Evolutionary conservation across 352 stramenopile species (phyloP).

Genomic region (Globisporangium apiculatum): DNA sequence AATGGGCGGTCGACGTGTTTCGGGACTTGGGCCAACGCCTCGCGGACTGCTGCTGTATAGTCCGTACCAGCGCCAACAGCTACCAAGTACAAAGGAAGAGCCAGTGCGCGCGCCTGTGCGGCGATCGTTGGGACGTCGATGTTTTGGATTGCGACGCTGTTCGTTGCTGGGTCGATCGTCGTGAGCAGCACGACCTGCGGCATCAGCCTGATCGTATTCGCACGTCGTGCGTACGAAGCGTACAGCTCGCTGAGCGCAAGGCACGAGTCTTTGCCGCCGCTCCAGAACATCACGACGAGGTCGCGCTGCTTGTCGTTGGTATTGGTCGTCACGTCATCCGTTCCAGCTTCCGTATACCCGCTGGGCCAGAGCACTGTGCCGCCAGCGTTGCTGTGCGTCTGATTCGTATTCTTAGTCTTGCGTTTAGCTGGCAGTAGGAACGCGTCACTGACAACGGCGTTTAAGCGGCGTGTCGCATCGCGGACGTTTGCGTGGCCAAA

Average conservation of each 20-base stretch:
- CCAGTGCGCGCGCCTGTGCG: constrained; percentile 61
- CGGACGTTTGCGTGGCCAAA: constrained; percentile 82
- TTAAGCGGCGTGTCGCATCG: constrained; percentile 28
- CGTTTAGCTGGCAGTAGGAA: constrained; percentile 24
- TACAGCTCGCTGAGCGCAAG: constrained; percentile 53
- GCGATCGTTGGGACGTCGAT: constrained; percentile 64
- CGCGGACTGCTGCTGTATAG: constrained; percentile 24
- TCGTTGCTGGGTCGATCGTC: constrained; percentile 71
- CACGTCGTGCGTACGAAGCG: constrained; percentile 15
- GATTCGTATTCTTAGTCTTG: background rate
- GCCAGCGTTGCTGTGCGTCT: constrained; percentile 12
- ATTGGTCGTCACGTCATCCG: background rate
- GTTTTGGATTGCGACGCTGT: constrained; percentile 81
- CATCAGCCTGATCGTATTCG: constrained; percentile 24
- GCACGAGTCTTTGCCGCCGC: constrained; percentile 88
- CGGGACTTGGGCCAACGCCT: constrained; percentile 24
- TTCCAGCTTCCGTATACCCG: constrained; percentile 4
- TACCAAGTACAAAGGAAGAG: constrained; percentile 74
- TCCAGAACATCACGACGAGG: constrained; percentile 84
- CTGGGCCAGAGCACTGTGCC: constrained; percentile 27
- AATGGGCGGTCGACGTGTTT: constrained; percentile 4
- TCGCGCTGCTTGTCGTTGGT: no score
- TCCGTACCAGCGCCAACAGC: constrained; percentile 32
- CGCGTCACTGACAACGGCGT: constrained; percentile 27
- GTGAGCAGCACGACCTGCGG: constrained; percentile 75